Base-by-base conservation (phyloP, 768 basidiomycete species). In the Rhodotorula diobovata region DNA sequence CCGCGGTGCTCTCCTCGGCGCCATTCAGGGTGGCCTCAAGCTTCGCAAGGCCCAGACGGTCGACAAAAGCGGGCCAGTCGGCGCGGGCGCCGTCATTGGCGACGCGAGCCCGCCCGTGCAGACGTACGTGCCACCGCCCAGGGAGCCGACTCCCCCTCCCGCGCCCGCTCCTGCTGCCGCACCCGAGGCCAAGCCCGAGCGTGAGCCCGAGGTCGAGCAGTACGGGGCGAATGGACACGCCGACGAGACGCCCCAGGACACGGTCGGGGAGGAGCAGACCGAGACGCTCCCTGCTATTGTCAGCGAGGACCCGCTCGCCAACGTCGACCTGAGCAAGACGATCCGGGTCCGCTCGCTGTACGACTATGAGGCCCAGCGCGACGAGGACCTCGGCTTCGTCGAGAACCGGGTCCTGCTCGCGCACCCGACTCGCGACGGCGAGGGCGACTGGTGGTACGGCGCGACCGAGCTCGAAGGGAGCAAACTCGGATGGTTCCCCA, bases 381-480 rank as follows among this genome's bases (percentile, higher is more conserved):
- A 86, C 16, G 93, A 94, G 75, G 96, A 99, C 81, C 84, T 98
- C 56, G 90, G 85, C 30, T 97, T 99, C 81, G 85, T 80, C 35
- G 88, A 90, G 78, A 93, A 97, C 79, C 77, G 87, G 35, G 84
- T 93, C 61, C 81, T 98, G 21, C 80, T 83, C 45, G 93, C 90
- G 20, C 86, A 95, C 80, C 92, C 93, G 0, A 91, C 93, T 28
- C 95, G 90, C 80, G 83, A 82, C 63, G 83, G 87, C 43, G 87
- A 85, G 30, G 87, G 89, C 50, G 91, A 92, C 72, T 98, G 96
- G 96, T 95, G 92, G 91, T 90, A 89, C 63, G 78, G 78, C 55
- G 71, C 66, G 39, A 63, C 75, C 21, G 63, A 67, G 32, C 45
- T 45, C 18, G 68, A 84, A 9, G 79, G 85, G 25, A 81, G 87